Conservation (phyloP, 805 yeast genomes). For the Kodamaea laetipori region DNA sequence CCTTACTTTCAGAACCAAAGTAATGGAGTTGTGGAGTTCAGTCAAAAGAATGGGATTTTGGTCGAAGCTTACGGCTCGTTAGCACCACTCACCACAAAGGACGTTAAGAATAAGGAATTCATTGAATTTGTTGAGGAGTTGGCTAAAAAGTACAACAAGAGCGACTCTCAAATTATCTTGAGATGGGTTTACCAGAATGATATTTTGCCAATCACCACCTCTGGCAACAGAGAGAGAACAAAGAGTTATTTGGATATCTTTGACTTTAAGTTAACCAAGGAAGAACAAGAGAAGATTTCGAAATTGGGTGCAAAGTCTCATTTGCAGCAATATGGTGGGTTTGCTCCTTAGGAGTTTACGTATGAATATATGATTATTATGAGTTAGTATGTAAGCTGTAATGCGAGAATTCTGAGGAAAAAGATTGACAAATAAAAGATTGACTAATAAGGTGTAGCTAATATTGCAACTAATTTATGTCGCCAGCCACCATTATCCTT, state of each 20-base stretch:
- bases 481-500: no score
- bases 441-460: no score
- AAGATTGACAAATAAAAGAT: no score
- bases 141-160: conserved; percentile 54
- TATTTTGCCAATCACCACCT: conserved; percentile 78
- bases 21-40: conserved; percentile 73
- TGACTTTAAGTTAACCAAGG: conserved; percentile 51
- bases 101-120: conserved; percentile 54
- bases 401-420: no score
- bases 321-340: conserved; percentile 7
- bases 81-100: conserved; percentile 71
- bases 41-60: conserved; percentile 52
- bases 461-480: no score
- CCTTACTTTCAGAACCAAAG: conserved; percentile 81
- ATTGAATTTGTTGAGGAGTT: conserved; percentile 52
- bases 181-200: conserved; percentile 86
- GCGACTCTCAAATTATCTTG: conserved; percentile 68
- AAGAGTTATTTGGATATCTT: conserved; percentile 58
- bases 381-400: no score
- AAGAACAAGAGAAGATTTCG: conserved; percentile 79
- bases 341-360: background rate
- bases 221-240: conserved; percentile 66
- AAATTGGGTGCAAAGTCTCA: conserved; percentile 34
- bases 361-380: background rate
- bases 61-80: conserved; percentile 75